Percentiles rank a stretch among this genome's conserved stretches.
Evolutionary conservation across 2,329 filamentous ascomycete genomes (phyloP).

Genomic region (Alternaria sp.): DNA sequence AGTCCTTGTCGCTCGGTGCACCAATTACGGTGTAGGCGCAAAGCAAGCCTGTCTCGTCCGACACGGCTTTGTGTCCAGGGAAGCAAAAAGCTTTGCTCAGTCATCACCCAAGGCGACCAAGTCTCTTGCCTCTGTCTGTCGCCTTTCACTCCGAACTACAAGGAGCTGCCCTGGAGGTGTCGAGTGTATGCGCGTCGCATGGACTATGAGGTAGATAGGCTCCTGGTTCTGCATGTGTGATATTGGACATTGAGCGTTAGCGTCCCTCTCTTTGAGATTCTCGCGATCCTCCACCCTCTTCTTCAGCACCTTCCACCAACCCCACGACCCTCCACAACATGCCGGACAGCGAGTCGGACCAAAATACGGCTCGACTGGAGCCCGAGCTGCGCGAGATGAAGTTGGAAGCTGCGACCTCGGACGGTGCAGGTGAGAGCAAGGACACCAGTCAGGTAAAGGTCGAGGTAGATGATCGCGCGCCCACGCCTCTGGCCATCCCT

Average conservation of each 20-base stretch:
- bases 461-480: constrained; percentile 35
- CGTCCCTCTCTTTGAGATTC: constrained; percentile 21
- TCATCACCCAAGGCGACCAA: constrained; percentile 8
- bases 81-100: constrained; percentile 21
- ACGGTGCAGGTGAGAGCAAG: constrained; percentile 26
- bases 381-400: constrained; percentile 57
- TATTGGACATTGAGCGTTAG: constrained; percentile 26
- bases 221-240: constrained; percentile 34
- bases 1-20: constrained; percentile 16
- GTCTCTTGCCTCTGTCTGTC: constrained; percentile 1
- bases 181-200: constrained; percentile 19
- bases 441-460: constrained; percentile 36
- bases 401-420: constrained; percentile 48
- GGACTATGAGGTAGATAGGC: constrained; percentile 34
- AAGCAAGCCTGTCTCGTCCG: constrained; percentile 16
- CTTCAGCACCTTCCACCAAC: constrained; percentile 23
- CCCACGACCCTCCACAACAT: constrained; percentile 39
- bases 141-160: not conserved
- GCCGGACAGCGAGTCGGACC: constrained; percentile 49
- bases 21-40: constrained; percentile 20
- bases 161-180: not conserved
- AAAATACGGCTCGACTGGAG: constrained; percentile 50
- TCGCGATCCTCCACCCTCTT: constrained; percentile 13
- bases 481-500: constrained; percentile 40
- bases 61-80: constrained; percentile 6